Evolutionary conservation across 176 grass and related monocot genomes (phyloP).

Genomic region (Ensete ventricosum): DNA sequence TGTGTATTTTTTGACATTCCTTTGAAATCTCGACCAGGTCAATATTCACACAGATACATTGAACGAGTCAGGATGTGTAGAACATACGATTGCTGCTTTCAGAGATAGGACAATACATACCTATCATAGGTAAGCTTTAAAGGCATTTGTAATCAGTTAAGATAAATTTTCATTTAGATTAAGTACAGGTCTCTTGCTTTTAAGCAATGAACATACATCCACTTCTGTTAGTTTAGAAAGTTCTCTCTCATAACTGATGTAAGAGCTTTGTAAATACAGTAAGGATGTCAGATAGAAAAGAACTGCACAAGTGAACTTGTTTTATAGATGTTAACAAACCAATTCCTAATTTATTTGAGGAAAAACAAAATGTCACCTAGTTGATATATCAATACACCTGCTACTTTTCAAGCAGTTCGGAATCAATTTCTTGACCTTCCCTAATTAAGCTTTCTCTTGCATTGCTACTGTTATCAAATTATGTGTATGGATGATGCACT

Average conservation of each 20-base stretch:
- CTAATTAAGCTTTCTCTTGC: too few species aligned
- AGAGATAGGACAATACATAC: slow-evolving; percentile 92
- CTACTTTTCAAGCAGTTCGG: neutral
- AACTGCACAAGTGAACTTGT: neutral
- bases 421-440: neutral
- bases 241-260: neutral
- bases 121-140: slow-evolving; percentile 74
- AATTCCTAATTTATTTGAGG: too few species aligned
- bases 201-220: neutral
- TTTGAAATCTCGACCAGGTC: slow-evolving; percentile 47
- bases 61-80: slow-evolving; percentile 95
- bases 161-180: neutral
- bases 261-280: neutral
- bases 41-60: slow-evolving; percentile 98
- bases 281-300: neutral
- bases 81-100: slow-evolving; percentile 92
- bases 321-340: too few species aligned
- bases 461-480: too few species aligned
- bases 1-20: slow-evolving; percentile 18
- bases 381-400: neutral
- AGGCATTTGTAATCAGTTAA: neutral
- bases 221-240: neutral
- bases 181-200: neutral
- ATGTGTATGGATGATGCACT: too few species aligned
- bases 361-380: neutral